Evolutionary conservation across 2,329 filamentous ascomycete species (phyloP).

Genomic region (Cyphellophora attinorum): DNA sequence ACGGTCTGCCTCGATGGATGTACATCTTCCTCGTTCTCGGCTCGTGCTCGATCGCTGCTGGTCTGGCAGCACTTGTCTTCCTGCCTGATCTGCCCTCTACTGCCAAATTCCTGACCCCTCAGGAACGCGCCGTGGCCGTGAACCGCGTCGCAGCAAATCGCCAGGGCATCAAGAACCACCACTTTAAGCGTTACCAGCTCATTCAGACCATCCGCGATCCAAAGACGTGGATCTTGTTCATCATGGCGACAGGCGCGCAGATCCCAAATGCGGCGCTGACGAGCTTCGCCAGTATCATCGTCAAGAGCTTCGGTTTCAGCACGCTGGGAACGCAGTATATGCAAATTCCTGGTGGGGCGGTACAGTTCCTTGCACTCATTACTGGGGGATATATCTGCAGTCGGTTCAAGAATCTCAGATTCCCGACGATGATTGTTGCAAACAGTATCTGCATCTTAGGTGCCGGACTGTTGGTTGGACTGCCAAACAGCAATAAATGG

Average conservation of each 20-base stretch:
- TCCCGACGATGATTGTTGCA: conserved; percentile 46
- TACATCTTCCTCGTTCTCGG: conserved; percentile 38
- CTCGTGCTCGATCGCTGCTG: conserved; percentile 29
- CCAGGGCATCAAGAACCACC: conserved; percentile 45
- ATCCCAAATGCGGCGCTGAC: conserved; percentile 23
- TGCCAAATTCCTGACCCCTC: conserved; percentile 23
- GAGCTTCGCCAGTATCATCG: conserved; percentile 22
- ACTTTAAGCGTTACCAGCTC: conserved; percentile 38
- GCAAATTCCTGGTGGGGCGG: conserved; percentile 50
- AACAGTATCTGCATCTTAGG: conserved; percentile 48
- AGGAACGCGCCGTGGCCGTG: conserved; percentile 39
- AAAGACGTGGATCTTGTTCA: conserved; percentile 42
- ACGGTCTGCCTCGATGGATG: conserved; percentile 13
- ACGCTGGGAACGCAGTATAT: conserved; percentile 42
- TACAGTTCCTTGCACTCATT: conserved; percentile 47
- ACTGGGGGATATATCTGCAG: conserved; percentile 43
- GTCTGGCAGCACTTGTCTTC: conserved; percentile 23
- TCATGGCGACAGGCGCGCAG: conserved; percentile 16
- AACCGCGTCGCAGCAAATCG: conserved; percentile 43
- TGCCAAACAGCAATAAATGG: conserved; percentile 45
- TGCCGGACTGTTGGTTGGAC: conserved; percentile 41
- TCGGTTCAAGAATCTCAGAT: conserved; percentile 39
- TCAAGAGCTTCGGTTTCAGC: conserved; percentile 19
- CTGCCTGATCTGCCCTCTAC: conserved; percentile 11
- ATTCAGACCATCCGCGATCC: conserved; percentile 41